phyloP scores from a whole-genome alignment of 2,329 filamentous ascomycete genomes.

The Dothistroma septosporum region DNA sequence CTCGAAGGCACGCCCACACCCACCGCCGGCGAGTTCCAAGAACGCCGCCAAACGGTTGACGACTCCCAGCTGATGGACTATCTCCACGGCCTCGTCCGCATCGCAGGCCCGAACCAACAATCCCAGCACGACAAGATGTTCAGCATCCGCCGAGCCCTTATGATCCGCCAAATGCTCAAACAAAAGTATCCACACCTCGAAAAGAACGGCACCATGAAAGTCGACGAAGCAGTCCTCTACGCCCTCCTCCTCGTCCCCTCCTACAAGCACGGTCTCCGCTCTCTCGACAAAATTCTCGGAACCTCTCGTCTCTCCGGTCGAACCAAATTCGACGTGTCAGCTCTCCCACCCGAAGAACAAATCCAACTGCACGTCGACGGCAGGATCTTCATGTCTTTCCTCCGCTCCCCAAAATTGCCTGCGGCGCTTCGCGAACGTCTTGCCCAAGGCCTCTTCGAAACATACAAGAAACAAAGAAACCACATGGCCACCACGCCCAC shows the following conservation, averaged over 20 bases:
- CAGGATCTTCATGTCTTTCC: slow-evolving; percentile 34
- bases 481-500: slow-evolving; percentile 29
- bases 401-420: slow-evolving; percentile 32
- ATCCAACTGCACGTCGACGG: slow-evolving; percentile 36
- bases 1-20: slow-evolving; percentile 28
- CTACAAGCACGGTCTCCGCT: slow-evolving; percentile 34
- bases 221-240: slow-evolving; percentile 35
- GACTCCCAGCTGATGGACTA: slow-evolving; percentile 31
- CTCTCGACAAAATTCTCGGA: slow-evolving; percentile 35
- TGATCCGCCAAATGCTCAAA: slow-evolving; percentile 33
- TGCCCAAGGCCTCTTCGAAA: slow-evolving; percentile 33
- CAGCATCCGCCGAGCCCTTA: slow-evolving; percentile 32
- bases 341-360: slow-evolving; percentile 35
- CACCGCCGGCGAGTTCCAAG: slow-evolving; percentile 22
- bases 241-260: slow-evolving; percentile 33
- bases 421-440: slow-evolving; percentile 33
- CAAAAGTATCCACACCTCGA: slow-evolving; percentile 32
- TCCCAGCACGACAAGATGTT: slow-evolving; percentile 30
- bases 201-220: slow-evolving; percentile 28
- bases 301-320: slow-evolving; percentile 32
- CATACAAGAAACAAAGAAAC: slow-evolving; percentile 32
- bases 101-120: slow-evolving; percentile 31
- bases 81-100: slow-evolving; percentile 32
- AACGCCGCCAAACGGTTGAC: slow-evolving; percentile 19
- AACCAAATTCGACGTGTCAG: slow-evolving; percentile 34